Conservation (phyloP, 345 rosid species). For the Odontarrhena argentea region DNA sequence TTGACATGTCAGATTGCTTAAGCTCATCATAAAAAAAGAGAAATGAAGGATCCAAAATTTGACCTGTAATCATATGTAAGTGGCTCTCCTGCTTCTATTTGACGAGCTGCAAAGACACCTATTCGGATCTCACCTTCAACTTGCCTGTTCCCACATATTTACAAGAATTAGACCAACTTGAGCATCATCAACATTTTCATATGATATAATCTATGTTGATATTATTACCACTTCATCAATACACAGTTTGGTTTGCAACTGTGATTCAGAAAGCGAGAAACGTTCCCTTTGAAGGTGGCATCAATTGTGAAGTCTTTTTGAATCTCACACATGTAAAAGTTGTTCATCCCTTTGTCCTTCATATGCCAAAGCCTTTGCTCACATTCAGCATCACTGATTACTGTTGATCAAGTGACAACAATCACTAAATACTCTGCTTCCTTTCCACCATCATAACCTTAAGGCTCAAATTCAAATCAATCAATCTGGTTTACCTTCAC, state of each 20-base stretch:
- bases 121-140: conserved; percentile 91
- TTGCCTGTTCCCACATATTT: conserved; percentile 55
- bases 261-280: conserved; percentile 92
- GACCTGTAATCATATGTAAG: conserved; percentile 95
- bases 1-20: neutral
- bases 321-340: conserved; percentile 99
- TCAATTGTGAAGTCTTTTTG: conserved; percentile 93
- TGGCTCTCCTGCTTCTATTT: conserved; percentile 76
- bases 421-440: conserved; percentile 1
- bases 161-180: neutral
- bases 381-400: conserved; percentile 83
- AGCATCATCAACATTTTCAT: conserved; percentile 7
- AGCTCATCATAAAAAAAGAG: neutral
- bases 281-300: conserved; percentile 94
- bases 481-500: conserved; percentile 68
- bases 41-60: neutral
- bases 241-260: conserved; percentile 88
- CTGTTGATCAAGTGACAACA: conserved; percentile 50
- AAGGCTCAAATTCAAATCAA: neutral
- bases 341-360: conserved; percentile 75
- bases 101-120: conserved; percentile 89
- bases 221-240: conserved; percentile 72
- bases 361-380: conserved; percentile 98
- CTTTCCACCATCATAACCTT: neutral
- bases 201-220: neutral